Conservation (phyloP, 2,329 filamentous ascomycete genomes). For the Verticillium zaregamsianum region DNA sequence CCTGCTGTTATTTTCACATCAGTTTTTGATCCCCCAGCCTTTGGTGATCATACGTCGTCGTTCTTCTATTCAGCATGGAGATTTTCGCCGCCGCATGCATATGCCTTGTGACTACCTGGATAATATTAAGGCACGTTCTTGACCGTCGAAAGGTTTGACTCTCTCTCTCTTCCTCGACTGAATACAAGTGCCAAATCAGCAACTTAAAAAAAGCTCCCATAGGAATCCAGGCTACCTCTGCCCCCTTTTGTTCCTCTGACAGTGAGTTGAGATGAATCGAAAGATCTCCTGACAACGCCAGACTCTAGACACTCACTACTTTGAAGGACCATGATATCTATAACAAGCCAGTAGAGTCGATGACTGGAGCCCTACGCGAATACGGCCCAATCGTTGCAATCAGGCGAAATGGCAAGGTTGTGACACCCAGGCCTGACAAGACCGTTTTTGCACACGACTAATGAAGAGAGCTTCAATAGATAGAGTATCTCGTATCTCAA, state of each 20-base stretch:
- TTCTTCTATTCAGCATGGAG: neutral
- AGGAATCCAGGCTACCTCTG: neutral
- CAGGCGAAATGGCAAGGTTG: neutral
- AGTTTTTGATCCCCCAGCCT: no score
- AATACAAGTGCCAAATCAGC: neutral
- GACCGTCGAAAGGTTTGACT: neutral
- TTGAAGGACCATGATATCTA: neutral
- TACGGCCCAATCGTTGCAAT: neutral
- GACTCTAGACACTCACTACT: neutral
- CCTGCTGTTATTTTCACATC: no score
- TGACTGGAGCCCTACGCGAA: neutral
- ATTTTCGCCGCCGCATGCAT: neutral
- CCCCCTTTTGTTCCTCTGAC: neutral
- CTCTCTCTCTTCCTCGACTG: neutral
- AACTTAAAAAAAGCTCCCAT: neutral
- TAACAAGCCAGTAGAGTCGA: neutral
- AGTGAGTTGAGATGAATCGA: neutral
- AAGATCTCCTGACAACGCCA: neutral
- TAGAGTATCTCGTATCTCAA: neutral
- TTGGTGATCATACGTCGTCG: neutral
- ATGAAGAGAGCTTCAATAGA: neutral
- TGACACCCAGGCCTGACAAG: neutral
- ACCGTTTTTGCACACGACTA: neutral
- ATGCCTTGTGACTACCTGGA: neutral
- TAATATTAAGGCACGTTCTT: neutral